Percentiles rank a stretch among this genome's conserved stretches.
Conservation (phyloP, 768 basidiomycete genomes). For the Pleurotus tuoliensis region DNA sequence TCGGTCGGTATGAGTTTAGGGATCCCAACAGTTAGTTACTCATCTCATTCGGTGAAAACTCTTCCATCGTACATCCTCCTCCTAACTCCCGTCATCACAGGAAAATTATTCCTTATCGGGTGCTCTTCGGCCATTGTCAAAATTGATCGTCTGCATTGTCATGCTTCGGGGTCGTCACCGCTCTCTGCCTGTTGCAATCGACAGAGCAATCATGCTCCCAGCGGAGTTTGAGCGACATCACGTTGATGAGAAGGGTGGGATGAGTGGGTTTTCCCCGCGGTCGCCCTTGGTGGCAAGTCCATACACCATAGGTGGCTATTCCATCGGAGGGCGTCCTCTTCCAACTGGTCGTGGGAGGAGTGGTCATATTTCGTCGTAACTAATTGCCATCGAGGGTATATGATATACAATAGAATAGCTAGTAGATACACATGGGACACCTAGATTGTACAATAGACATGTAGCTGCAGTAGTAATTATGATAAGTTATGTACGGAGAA, state of each 20-base stretch:
- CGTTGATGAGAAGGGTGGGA: constrained; percentile 1
- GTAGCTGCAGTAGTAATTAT: no score
- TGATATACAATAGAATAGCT: background rate
- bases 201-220: constrained; percentile 82
- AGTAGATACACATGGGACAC: background rate
- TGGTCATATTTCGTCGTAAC: constrained; percentile 4
- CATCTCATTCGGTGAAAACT: background rate
- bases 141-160: constrained; percentile 2
- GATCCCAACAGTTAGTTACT: background rate
- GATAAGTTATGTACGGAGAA: no score
- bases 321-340: background rate
- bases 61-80: background rate
- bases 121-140: constrained; percentile 2
- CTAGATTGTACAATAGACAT: no score
- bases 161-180: constrained; percentile 79
- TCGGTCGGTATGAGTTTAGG: constrained; percentile 6
- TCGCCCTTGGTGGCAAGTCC: constrained; percentile 3
- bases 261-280: background rate
- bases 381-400: background rate
- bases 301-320: constrained; percentile 1
- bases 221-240: constrained; percentile 42
- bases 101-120: constrained; percentile 8
- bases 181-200: constrained; percentile 85
- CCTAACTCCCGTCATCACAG: background rate
- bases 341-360: background rate